A percentile compares a stretch with the other conserved stretches of the same genome.
Evolutionary conservation across 768 basidiomycete species (phyloP).

Genomic region (Leucocoprinus leucothites): DNA sequence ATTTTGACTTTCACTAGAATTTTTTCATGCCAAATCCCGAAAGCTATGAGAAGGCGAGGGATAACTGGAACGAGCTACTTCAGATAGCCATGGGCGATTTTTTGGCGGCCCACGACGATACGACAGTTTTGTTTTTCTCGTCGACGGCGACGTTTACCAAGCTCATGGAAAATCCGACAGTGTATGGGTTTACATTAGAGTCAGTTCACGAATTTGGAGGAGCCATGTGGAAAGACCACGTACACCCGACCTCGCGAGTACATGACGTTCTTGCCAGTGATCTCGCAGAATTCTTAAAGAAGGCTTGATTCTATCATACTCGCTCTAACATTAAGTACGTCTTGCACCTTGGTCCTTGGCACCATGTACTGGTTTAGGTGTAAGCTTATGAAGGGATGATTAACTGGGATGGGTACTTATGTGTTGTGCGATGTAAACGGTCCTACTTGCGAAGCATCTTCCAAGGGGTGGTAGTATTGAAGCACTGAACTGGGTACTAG

Average conservation of each 20-base stretch:
- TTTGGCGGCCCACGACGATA: constrained; percentile 35
- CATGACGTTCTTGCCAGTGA: constrained; percentile 40
- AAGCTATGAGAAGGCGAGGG: constrained; percentile 8
- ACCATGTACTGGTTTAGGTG: no score
- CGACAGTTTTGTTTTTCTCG: constrained; percentile 41
- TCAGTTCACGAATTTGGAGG: constrained; percentile 32
- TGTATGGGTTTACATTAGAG: constrained; percentile 33
- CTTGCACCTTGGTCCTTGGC: neutral
- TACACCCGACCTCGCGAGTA: constrained; percentile 52
- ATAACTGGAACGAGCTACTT: constrained; percentile 46
- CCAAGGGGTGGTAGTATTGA: no score
- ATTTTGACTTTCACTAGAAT: neutral
- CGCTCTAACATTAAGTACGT: neutral
- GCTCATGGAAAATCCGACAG: constrained; percentile 42
- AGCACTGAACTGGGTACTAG: no score
- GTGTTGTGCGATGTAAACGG: no score
- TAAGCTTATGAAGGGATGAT: no score
- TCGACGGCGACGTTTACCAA: constrained; percentile 42
- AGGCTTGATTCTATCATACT: neutral
- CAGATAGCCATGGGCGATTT: constrained; percentile 31
- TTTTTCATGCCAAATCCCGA: neutral
- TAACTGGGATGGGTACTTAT: no score
- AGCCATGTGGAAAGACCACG: constrained; percentile 46
- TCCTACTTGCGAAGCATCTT: no score
- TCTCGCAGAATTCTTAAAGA: neutral